Conservation (phyloP, 257 asterid species). For the Sherardia arvensis region DNA sequence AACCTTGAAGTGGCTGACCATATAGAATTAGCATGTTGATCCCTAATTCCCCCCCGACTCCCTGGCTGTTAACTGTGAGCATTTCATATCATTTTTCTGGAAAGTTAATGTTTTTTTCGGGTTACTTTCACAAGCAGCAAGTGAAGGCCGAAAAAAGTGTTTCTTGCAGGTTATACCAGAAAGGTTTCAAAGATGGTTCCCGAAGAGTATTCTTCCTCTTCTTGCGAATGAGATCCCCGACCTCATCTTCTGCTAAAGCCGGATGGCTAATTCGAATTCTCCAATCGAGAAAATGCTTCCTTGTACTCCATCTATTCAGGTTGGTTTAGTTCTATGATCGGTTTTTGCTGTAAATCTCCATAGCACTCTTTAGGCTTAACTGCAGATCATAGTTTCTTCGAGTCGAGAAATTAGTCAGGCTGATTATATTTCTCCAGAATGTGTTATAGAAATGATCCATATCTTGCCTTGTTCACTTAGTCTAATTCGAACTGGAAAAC, state of each 20-base stretch:
- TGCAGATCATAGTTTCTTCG: background rate
- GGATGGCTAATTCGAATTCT: no score
- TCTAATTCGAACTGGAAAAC: no score
- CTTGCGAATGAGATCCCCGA: no score
- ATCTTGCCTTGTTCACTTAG: no score
- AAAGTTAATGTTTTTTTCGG: background rate
- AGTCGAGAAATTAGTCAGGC: background rate
- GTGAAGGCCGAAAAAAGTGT: constrained; percentile 1
- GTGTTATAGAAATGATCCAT: no score
- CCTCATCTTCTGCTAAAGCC: no score
- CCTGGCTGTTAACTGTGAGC: constrained; percentile 99
- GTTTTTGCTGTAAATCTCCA: background rate
- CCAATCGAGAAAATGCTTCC: no score
- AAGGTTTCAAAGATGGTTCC: constrained; percentile 61
- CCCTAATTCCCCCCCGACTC: no score
- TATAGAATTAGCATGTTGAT: no score
- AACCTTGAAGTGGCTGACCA: no score
- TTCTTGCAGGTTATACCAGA: constrained; percentile 80
- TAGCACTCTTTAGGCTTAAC: background rate
- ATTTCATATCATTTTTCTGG: background rate
- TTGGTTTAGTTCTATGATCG: background rate
- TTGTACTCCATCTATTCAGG: no score
- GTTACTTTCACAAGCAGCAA: background rate
- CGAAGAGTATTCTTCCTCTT: constrained; percentile 55
- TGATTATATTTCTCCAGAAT: background rate